These are phyloP conservation scores for Apiospora pterosperma DNA, from an alignment of 2,329 filamentous ascomycete genomes.

Conservation along the genomic window DNA sequence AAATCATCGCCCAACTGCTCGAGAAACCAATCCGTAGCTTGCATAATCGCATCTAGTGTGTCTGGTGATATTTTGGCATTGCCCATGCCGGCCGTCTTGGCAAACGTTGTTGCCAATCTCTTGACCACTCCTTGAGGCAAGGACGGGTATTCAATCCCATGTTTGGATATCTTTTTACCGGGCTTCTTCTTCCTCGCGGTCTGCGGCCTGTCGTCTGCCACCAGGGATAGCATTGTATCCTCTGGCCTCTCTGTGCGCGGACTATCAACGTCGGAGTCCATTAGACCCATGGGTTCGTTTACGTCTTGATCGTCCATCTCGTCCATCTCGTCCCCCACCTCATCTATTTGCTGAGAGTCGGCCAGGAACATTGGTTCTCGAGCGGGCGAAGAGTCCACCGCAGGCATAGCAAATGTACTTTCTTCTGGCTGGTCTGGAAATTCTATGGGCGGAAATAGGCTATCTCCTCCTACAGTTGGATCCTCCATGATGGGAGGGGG, in stretches of 20 bases:
- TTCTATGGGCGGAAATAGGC: constrained; percentile 22
- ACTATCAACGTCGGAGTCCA: constrained; percentile 19
- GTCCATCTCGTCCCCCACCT: constrained; percentile 8
- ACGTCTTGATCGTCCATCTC: not conserved
- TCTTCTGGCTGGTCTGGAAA: constrained; percentile 24
- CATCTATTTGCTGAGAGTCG: constrained; percentile 1
- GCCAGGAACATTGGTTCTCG: constrained; percentile 29
- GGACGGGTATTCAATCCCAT: constrained; percentile 73
- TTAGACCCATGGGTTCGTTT: constrained; percentile 5
- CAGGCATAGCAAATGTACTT: constrained; percentile 41
- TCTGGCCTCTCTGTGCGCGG: constrained; percentile 12
- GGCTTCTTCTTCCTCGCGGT: constrained; percentile 35
- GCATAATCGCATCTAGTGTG: constrained; percentile 69
- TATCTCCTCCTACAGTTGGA: constrained; percentile 34
- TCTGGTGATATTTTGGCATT: constrained; percentile 72
- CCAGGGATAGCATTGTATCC: constrained; percentile 13
- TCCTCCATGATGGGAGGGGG: constrained; percentile 42
- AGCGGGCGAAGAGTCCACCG: constrained; percentile 51
- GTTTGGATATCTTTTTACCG: constrained; percentile 58
- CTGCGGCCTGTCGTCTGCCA: constrained; percentile 9
- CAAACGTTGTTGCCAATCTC: constrained; percentile 66
- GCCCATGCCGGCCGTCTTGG: constrained; percentile 60
- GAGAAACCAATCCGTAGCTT: constrained; percentile 89
- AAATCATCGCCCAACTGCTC: constrained; percentile 82
- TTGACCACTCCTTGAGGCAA: constrained; percentile 73